These are phyloP conservation scores for Lichenothelia convexa DNA, from an alignment of 495 filamentous ascomycete genomes.

Conservation along the genomic window DNA sequence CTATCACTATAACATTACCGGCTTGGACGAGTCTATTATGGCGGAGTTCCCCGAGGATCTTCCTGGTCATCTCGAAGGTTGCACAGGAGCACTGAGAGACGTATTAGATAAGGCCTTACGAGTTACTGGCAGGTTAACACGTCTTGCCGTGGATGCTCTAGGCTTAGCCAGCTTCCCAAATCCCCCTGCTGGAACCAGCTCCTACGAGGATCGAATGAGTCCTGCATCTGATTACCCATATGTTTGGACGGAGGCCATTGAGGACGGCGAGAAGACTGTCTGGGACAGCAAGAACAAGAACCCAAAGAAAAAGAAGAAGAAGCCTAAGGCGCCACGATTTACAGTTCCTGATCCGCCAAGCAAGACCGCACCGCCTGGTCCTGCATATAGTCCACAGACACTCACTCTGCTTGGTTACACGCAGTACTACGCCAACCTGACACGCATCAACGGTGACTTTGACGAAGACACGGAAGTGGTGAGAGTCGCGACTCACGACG, in stretches of 20 bases:
- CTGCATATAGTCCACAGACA: conserved; percentile 77
- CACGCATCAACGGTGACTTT: conserved; percentile 57
- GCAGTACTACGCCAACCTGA: conserved; percentile 90
- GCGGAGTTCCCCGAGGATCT: neutral
- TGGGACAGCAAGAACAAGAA: conserved; percentile 24
- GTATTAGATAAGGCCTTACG: no score
- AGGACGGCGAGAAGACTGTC: conserved; percentile 6
- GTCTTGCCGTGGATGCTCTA: no score
- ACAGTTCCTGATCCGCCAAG: conserved; percentile 54
- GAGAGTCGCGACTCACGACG: neutral
- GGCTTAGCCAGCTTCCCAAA: no score
- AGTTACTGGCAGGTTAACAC: no score
- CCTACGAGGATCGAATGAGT: conserved; percentile 3
- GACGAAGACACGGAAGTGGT: conserved; percentile 4
- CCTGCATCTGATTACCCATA: no score
- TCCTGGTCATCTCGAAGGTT: no score
- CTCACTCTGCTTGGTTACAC: conserved; percentile 59
- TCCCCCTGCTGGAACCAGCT: neutral
- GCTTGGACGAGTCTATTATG: conserved; percentile 30
- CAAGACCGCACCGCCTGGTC: conserved; percentile 57
- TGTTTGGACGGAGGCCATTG: no score
- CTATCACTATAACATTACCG: conserved; percentile 84
- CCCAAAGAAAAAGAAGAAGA: conserved; percentile 26
- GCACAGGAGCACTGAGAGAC: no score
- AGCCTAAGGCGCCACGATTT: conserved; percentile 42